A percentile compares a stretch with the other conserved stretches of the same genome.
phyloP scores from a whole-genome alignment of 768 basidiomycete genomes.

The Phallus indusiatus region DNA sequence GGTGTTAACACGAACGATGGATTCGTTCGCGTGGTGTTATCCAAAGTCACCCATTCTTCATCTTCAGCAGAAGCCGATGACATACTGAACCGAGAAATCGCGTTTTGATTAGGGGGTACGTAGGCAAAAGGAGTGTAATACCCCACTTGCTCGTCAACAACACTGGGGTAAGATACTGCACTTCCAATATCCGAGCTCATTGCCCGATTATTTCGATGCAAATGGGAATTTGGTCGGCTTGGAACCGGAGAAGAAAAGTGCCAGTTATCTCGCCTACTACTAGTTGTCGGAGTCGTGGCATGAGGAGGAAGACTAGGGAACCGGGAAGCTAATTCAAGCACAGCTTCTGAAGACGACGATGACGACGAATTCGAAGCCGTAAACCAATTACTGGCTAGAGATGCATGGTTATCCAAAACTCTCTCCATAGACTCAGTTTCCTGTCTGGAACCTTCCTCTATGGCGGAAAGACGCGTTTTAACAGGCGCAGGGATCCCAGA shows the following conservation, averaged over 20 bases:
- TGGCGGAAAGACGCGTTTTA: slow-evolving; percentile 16
- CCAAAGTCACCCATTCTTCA: not conserved
- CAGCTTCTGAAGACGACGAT: slow-evolving; percentile 26
- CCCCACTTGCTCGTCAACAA: not conserved
- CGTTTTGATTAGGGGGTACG: too few relatives aligned
- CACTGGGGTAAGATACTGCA: not conserved
- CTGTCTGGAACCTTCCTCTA: slow-evolving; percentile 14
- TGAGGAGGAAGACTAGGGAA: slow-evolving; percentile 42
- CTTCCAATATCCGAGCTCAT: too few relatives aligned
- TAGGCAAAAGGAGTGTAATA: too few relatives aligned
- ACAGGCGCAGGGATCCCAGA: slow-evolving; percentile 24
- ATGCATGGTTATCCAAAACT: not conserved
- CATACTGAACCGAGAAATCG: not conserved
- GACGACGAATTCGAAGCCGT: not conserved
- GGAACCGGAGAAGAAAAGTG: not conserved
- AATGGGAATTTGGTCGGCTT: not conserved
- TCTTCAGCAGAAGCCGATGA: not conserved
- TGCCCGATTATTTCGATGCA: not conserved
- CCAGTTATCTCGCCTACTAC: not conserved
- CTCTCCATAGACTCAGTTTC: slow-evolving; percentile 12
- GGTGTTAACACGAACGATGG: not conserved
- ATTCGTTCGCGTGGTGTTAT: not conserved
- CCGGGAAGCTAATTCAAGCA: slow-evolving; percentile 41
- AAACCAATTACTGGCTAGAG: not conserved
- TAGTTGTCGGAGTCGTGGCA: not conserved